These are phyloP conservation scores for Aspergillus tamarii DNA, from an alignment of 2,329 filamentous ascomycete species.

Conservation along the genomic window DNA sequence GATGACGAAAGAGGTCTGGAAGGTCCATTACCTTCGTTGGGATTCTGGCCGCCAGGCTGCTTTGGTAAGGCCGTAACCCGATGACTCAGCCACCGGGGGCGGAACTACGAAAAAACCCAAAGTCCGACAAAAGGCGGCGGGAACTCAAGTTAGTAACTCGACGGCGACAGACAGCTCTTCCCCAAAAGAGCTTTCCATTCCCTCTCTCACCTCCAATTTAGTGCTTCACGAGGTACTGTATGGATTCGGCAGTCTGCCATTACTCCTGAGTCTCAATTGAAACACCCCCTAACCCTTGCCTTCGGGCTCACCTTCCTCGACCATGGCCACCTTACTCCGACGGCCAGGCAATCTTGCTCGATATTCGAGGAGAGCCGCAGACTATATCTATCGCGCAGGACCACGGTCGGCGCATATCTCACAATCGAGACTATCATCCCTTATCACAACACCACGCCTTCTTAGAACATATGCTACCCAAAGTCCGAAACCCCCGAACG, in stretches of 20 bases:
- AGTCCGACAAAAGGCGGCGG: conserved; percentile 6
- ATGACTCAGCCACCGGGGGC: not conserved
- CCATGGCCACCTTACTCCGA: conserved; percentile 69
- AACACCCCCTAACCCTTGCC: conserved; percentile 21
- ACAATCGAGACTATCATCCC: conserved; percentile 43
- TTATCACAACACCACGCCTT: conserved; percentile 35
- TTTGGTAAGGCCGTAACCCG: conserved; percentile 1
- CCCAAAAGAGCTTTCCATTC: conserved; percentile 2
- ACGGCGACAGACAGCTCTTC: not conserved
- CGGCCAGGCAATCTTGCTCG: conserved; percentile 68
- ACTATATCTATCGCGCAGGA: conserved; percentile 55
- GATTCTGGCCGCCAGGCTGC: conserved; percentile 10
- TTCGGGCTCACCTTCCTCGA: conserved; percentile 43
- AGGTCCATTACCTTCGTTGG: conserved; percentile 12
- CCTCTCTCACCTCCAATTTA: conserved; percentile 13
- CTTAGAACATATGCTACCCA: conserved; percentile 47
- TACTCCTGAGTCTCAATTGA: conserved; percentile 22
- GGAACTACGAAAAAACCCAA: conserved; percentile 6
- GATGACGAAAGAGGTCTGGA: not conserved
- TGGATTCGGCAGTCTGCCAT: conserved; percentile 30
- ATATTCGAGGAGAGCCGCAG: conserved; percentile 61
- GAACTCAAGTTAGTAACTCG: not conserved
- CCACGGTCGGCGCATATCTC: conserved; percentile 44
- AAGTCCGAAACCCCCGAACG: conserved; percentile 49
- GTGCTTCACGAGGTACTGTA: conserved; percentile 24